A percentile compares a stretch with the other conserved stretches of the same genome.
Evolutionary conservation across 2,329 filamentous ascomycete species (phyloP).

Genomic region (Colletotrichum tropicicola): DNA sequence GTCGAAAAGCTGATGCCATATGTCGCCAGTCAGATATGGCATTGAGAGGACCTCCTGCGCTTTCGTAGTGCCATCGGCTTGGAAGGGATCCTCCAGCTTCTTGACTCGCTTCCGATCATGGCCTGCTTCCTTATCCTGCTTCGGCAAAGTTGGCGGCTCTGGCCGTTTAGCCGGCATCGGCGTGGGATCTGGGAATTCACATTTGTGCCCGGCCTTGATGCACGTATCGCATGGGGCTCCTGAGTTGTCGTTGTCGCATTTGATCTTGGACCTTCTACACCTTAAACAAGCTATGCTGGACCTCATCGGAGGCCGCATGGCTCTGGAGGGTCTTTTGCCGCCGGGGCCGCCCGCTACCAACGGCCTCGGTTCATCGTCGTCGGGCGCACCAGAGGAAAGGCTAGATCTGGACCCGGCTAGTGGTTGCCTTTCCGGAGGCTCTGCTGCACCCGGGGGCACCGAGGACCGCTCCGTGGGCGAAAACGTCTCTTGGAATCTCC

Average conservation of each 20-base stretch:
- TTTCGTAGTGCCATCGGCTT: constrained; percentile 47
- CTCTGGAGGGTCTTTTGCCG: constrained; percentile 50
- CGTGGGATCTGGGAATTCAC: constrained; percentile 69
- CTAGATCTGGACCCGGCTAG: constrained; percentile 30
- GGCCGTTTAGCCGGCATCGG: constrained; percentile 50
- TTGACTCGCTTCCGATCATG: constrained; percentile 60
- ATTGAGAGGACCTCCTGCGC: constrained; percentile 70
- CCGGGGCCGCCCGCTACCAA: not conserved
- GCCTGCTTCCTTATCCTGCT: constrained; percentile 51
- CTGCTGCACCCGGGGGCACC: constrained; percentile 23
- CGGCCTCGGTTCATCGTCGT: constrained; percentile 38
- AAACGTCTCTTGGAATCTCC: constrained; percentile 46
- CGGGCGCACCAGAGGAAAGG: constrained; percentile 30
- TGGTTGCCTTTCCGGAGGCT: constrained; percentile 36
- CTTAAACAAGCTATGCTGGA: constrained; percentile 82
- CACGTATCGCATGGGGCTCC: constrained; percentile 73
- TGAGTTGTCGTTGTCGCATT: constrained; percentile 80
- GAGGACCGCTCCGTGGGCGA: constrained; percentile 38
- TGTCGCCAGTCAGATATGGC: constrained; percentile 66
- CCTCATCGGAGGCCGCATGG: constrained; percentile 67
- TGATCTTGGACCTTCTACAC: constrained; percentile 85
- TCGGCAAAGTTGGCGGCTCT: constrained; percentile 45
- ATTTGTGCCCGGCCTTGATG: constrained; percentile 75
- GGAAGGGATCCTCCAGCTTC: constrained; percentile 53
- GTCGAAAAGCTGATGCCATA: constrained; percentile 76